A percentile compares a stretch with the other conserved stretches of the same genome.
These are phyloP conservation scores for Onygenales sp. DNA, from an alignment of 2,329 filamentous ascomycete genomes.

Conservation along the genomic window DNA sequence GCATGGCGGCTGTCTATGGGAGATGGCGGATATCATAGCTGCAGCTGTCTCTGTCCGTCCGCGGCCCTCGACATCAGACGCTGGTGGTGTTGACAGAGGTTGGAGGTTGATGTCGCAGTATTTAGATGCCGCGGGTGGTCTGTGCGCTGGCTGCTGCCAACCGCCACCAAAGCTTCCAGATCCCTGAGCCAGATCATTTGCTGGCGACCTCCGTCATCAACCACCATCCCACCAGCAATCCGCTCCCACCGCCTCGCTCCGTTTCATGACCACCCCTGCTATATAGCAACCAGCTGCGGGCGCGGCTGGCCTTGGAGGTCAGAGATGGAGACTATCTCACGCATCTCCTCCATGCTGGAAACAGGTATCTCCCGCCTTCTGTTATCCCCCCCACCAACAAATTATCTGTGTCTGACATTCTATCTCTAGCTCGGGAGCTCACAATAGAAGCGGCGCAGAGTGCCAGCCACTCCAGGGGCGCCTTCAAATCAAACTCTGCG, in stretches of 20 bases:
- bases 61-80: neutral
- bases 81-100: neutral
- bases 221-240: neutral
- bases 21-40: neutral
- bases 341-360: conserved; percentile 89
- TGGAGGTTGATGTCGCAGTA: neutral
- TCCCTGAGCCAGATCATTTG: neutral
- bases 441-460: conserved; percentile 94
- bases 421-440: conserved; percentile 71
- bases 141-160: neutral
- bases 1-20: neutral
- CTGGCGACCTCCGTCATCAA: neutral
- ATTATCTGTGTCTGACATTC: conserved; percentile 4
- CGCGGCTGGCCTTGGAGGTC: neutral
- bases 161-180: conserved; percentile 2
- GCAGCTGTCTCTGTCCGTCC: too few relatives aligned
- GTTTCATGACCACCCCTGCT: neutral
- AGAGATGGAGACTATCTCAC: conserved; percentile 87
- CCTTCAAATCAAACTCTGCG: conserved; percentile 46
- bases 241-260: neutral
- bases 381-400: neutral
- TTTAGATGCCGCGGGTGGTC: neutral
- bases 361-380: conserved; percentile 52
- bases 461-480: conserved; percentile 49
- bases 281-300: neutral